Evolutionary conservation across 345 rosid species (phyloP), one percentile per base, ranked within the genome.

Genomic region (Lumnitzera racemosa): DNA sequence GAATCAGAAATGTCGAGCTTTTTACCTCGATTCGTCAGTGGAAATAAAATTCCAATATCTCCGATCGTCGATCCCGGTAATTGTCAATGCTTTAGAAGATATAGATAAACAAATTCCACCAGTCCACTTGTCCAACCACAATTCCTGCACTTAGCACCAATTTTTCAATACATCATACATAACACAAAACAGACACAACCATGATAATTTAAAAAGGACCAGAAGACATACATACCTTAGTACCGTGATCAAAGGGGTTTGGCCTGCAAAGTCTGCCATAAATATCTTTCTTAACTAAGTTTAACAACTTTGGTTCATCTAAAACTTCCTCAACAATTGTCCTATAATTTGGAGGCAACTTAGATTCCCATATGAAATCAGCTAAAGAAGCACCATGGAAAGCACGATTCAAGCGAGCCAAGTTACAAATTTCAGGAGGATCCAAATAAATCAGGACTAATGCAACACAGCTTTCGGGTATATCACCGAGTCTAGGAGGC

Each of bases 381-480:
- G 88, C 91, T 0, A 74, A 76, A 12, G 91, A 85, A 16, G 86
- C 86, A 3, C 78, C 72, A 51, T 70, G 76, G 56, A 85, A 85
- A 9, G 79, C 54, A 53, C 71, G 67, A 62, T 76, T 82, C 67
- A 85, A 61, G 31, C 78, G 66, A 55, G 88, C 86, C 62, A 85
- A 67, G 47, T 65, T 57, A 25, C 88, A 82, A 50, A 85, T 85
- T 73, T 82, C 83, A 23, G 78, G 63, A 49, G 88, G 88, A 61
- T 82, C 80, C 57, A 85, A 67, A 49, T 52, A 53, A 57, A 65
- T 71, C 70, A 85, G 63, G 51, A 85, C 70, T 57, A 73, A 55
- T 10, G 91, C 88, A 27, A 81, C 71, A 57, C 91, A 85, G 16
- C 80, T 80, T 77, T 85, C 88, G 11, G 91, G 91, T 47, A 85